Conservation (phyloP, 768 basidiomycete species). For the Tulasnella sp. region DNA sequence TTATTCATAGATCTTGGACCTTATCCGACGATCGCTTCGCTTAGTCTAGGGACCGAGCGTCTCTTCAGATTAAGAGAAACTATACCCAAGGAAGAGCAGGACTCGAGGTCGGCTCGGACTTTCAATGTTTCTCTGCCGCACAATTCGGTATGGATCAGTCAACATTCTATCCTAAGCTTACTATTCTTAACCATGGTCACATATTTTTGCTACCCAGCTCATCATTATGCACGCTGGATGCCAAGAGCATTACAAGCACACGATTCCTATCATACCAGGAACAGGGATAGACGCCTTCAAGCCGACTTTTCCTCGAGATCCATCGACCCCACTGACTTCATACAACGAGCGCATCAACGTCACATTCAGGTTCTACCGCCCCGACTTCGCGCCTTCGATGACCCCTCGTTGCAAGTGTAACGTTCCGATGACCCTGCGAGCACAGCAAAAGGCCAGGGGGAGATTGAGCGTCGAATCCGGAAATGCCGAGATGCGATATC, state of each 20-base stretch:
- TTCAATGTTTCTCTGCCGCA: slow-evolving; percentile 67
- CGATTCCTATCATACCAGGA: slow-evolving; percentile 51
- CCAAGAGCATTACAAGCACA: slow-evolving; percentile 62
- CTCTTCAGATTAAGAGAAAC: slow-evolving; percentile 69
- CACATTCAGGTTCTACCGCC: slow-evolving; percentile 77
- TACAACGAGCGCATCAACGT: slow-evolving; percentile 71
- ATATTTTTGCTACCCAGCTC: slow-evolving; percentile 33
- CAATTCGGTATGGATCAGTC: slow-evolving; percentile 48
- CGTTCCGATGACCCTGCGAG: slow-evolving; percentile 54
- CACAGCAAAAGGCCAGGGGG: slow-evolving; percentile 66
- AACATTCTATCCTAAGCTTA: neutral
- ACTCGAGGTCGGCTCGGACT: slow-evolving; percentile 50
- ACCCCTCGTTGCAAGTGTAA: slow-evolving; percentile 67
- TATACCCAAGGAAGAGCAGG: slow-evolving; percentile 48
- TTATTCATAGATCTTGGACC: slow-evolving; percentile 64
- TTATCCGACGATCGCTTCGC: slow-evolving; percentile 73
- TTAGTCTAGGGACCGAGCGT: slow-evolving; percentile 60
- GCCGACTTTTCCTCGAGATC: slow-evolving; percentile 36
- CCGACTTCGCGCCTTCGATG: slow-evolving; percentile 56
- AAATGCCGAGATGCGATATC: slow-evolving; percentile 47
- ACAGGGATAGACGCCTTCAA: slow-evolving; percentile 57
- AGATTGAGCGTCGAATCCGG: slow-evolving; percentile 21
- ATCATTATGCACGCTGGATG: slow-evolving; percentile 81
- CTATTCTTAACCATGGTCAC: neutral
- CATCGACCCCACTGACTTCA: slow-evolving; percentile 20